These are phyloP conservation scores for Coniochaeta hoffmannii DNA, from an alignment of 2,329 filamentous ascomycete species.

Conservation along the genomic window DNA sequence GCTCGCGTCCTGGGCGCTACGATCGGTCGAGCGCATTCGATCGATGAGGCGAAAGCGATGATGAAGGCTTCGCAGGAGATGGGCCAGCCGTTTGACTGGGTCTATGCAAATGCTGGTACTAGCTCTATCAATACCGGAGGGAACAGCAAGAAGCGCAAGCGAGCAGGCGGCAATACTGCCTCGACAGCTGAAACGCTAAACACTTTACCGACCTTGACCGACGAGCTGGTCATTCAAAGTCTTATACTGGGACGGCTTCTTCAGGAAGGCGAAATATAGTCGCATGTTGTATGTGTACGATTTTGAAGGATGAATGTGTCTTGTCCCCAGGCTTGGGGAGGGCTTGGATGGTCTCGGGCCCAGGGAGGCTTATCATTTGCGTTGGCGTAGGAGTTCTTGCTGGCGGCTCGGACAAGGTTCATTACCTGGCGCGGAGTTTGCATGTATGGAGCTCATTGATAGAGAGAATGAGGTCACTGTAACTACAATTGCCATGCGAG, in stretches of 20 bases:
- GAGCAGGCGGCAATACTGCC: conserved; percentile 26
- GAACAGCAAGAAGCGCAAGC: conserved; percentile 31
- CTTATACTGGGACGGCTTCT: conserved; percentile 77
- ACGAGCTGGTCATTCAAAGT: conserved; percentile 89
- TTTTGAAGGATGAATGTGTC: conserved; percentile 10
- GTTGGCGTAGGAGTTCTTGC: background rate
- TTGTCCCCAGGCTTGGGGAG: background rate
- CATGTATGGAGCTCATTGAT: background rate
- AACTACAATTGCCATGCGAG: background rate
- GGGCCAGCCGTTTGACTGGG: conserved; percentile 58
- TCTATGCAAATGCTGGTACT: conserved; percentile 45
- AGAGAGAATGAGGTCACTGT: background rate
- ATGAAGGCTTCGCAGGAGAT: conserved; percentile 43
- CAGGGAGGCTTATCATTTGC: background rate
- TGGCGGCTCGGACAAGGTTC: background rate
- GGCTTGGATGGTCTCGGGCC: background rate
- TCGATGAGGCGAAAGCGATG: conserved; percentile 55
- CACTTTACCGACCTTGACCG: conserved; percentile 64
- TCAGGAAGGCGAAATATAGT: conserved; percentile 52
- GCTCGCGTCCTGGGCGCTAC: conserved; percentile 70
- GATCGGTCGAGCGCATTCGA: conserved; percentile 57
- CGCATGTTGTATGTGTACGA: too few relatives aligned
- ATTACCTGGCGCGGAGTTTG: background rate
- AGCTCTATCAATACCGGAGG: conserved; percentile 10
- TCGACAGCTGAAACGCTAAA: conserved; percentile 27